Percentiles rank a stretch among this genome's conserved stretches.
phyloP scores from a whole-genome alignment of 2,329 filamentous ascomycete species.

The Penicillium fuscoglaucum region DNA sequence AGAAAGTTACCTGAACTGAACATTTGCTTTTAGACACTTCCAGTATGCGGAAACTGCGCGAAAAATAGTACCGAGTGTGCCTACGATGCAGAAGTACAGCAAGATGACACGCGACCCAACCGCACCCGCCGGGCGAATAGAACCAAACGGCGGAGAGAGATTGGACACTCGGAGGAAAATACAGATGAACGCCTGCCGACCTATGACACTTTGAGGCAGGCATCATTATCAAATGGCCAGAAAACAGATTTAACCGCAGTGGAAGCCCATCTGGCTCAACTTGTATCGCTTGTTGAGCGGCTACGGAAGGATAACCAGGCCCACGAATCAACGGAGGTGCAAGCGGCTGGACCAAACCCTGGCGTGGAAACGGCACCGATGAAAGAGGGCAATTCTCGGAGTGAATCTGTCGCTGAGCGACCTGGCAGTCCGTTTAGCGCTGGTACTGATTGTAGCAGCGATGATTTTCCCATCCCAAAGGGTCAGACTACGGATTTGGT shows the following conservation, averaged over 20 bases:
- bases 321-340: not conserved
- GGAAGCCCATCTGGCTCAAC: not conserved
- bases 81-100: constrained; percentile 40
- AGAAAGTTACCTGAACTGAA: not conserved
- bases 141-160: constrained; percentile 38
- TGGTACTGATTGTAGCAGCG: constrained; percentile 35
- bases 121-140: constrained; percentile 28
- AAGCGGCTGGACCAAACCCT: not conserved
- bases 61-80: constrained; percentile 47
- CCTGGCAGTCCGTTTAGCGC: constrained; percentile 19
- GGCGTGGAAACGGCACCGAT: constrained; percentile 12
- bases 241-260: not conserved
- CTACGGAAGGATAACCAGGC: not conserved
- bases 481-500: constrained; percentile 44
- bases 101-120: constrained; percentile 17
- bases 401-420: not conserved
- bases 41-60: constrained; percentile 47
- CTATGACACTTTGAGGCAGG: not conserved
- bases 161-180: not conserved
- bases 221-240: not conserved
- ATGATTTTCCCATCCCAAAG: constrained; percentile 46
- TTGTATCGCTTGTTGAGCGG: not conserved
- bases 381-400: not conserved
- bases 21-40: constrained; percentile 38
- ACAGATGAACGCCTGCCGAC: not conserved